Percentiles rank a stretch among this genome's conserved stretches.
phyloP scores from a whole-genome alignment of 2,329 filamentous ascomycete genomes.

The Metarhizium anisopliae region DNA sequence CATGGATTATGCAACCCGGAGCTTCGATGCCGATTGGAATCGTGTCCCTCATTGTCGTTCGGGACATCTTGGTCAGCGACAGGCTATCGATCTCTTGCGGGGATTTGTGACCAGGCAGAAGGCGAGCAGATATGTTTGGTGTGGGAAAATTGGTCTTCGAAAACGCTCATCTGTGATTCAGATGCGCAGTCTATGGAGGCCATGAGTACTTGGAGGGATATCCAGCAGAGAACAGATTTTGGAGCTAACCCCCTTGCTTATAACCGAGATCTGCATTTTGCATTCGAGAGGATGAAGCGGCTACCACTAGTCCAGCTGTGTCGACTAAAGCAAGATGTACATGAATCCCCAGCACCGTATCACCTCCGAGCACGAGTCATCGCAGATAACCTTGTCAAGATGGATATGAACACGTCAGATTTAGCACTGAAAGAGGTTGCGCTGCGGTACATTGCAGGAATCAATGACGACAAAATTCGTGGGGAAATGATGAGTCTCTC shows the following conservation, averaged over 20 bases:
- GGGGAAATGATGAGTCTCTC: constrained; percentile 23
- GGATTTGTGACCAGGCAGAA: constrained; percentile 44
- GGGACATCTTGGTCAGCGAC: constrained; percentile 15
- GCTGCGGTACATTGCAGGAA: constrained; percentile 42
- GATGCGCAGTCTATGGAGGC: constrained; percentile 21
- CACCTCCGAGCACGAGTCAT: constrained; percentile 29
- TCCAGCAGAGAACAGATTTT: constrained; percentile 30
- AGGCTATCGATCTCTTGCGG: constrained; percentile 40
- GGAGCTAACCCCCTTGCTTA: constrained; percentile 39
- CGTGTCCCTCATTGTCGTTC: constrained; percentile 38
- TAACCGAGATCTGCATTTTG: constrained; percentile 42
- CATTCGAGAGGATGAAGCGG: constrained; percentile 39
- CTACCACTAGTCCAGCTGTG: constrained; percentile 44
- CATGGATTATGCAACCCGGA: constrained; percentile 39
- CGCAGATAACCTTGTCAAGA: constrained; percentile 25
- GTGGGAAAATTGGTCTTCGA: constrained; percentile 18
- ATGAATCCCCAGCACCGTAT: constrained; percentile 44
- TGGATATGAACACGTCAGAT: constrained; percentile 17
- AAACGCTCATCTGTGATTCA: constrained; percentile 10
- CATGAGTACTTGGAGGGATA: constrained; percentile 36
- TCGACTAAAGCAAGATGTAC: constrained; percentile 41
- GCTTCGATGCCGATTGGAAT: constrained; percentile 35
- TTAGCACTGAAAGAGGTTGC: constrained; percentile 18
- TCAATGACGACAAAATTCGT: constrained; percentile 37
- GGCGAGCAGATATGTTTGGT: constrained; percentile 43